Conservation (phyloP, 192 early-diverging fungal species). For the Gaertneriomyces sp. region DNA sequence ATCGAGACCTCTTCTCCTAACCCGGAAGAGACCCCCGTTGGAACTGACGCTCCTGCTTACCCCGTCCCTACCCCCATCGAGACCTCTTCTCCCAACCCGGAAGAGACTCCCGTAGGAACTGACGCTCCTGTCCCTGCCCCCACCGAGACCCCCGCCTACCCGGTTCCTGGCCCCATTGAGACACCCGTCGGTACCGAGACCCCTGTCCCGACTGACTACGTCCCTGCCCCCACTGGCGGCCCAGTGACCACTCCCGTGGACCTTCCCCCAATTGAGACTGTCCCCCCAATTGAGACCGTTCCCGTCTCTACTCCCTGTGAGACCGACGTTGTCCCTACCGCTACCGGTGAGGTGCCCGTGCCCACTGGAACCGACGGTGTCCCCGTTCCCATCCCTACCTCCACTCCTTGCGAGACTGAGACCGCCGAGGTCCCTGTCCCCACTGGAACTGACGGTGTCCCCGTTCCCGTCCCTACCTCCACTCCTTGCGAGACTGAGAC, state of each 20-base stretch:
- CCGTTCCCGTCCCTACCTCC: too few species aligned
- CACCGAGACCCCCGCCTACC: neutral
- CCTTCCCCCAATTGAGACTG: too few species aligned
- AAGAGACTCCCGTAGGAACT: constrained; percentile 1
- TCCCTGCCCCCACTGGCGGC: neutral
- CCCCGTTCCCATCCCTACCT: neutral
- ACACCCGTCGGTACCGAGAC: constrained; percentile 5
- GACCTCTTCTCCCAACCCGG: neutral
- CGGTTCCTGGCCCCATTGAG: neutral
- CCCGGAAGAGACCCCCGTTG: neutral
- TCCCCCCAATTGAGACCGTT: neutral
- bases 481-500: too few species aligned
- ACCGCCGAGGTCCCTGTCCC: neutral
- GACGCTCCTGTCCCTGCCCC: neutral
- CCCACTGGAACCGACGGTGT: neutral
- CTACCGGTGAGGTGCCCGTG: neutral
- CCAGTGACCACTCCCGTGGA: neutral
- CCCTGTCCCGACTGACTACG: neutral
- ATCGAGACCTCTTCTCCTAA: neutral
- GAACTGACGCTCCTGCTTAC: neutral
- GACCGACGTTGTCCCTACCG: neutral
- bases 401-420: constrained; percentile 2
- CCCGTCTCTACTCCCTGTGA: neutral
- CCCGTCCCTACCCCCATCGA: neutral
- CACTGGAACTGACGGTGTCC: too few species aligned